phyloP scores from a whole-genome alignment of 2,329 filamentous ascomycete genomes.

The Zasmidium angulare region DNA sequence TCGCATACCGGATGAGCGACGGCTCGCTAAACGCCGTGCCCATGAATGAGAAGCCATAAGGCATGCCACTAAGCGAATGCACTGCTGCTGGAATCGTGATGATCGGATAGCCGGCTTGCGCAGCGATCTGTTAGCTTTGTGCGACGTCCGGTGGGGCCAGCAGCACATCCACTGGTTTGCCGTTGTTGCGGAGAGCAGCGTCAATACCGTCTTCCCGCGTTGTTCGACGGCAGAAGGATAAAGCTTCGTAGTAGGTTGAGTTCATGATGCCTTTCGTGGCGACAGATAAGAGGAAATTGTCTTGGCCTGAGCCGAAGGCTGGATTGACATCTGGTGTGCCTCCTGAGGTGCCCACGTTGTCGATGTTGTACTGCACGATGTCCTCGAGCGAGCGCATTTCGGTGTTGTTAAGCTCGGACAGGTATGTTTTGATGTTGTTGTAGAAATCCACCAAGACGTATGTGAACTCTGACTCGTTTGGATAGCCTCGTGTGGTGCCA shows the following conservation, averaged over 20 bases:
- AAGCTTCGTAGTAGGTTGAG: constrained; percentile 66
- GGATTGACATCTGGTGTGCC: constrained; percentile 59
- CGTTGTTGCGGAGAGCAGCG: constrained; percentile 56
- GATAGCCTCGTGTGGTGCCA: constrained; percentile 59
- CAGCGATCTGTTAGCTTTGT: constrained; percentile 67
- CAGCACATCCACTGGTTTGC: constrained; percentile 57
- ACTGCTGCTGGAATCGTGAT: constrained; percentile 67
- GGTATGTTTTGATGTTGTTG: constrained; percentile 64
- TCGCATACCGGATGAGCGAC: constrained; percentile 39
- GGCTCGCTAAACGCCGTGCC: constrained; percentile 36
- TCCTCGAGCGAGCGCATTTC: constrained; percentile 61
- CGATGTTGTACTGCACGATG: constrained; percentile 60
- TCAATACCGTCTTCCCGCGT: constrained; percentile 68
- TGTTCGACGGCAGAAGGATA: constrained; percentile 59
- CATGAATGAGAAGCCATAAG: constrained; percentile 45
- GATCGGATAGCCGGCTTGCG: constrained; percentile 74
- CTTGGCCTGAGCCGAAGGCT: constrained; percentile 69
- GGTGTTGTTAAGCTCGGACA: constrained; percentile 63
- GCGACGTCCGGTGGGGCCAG: constrained; percentile 69
- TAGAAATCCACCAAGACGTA: constrained; percentile 72
- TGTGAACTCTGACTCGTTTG: constrained; percentile 74
- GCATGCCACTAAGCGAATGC: constrained; percentile 46
- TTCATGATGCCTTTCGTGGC: constrained; percentile 61
- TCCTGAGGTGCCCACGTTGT: constrained; percentile 66
- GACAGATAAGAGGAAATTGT: constrained; percentile 65